A percentile compares a stretch with the other conserved stretches of the same genome.
Conservation (phyloP, 805 yeast species). For the Saturnispora zaruensis region DNA sequence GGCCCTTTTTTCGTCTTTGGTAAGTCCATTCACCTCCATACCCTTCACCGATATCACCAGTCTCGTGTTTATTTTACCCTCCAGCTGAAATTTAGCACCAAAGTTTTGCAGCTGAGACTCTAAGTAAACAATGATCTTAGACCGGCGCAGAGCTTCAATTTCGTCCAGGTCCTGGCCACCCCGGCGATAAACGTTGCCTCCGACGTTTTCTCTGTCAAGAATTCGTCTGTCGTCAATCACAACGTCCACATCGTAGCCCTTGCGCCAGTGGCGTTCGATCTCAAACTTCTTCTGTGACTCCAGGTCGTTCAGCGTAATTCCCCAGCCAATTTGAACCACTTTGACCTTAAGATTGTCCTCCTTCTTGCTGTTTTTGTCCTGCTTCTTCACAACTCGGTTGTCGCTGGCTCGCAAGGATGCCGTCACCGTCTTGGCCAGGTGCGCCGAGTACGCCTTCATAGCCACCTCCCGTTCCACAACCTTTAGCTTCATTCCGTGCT, state of each 20-base stretch:
- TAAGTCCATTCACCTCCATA: constrained; percentile 7
- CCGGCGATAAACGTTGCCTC: neutral
- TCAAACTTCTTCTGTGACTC: constrained; percentile 45
- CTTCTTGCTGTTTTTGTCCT: constrained; percentile 8
- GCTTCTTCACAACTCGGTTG: constrained; percentile 14
- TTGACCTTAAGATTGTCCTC: constrained; percentile 22
- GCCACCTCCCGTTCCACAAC: constrained; percentile 20
- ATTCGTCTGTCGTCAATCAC: constrained; percentile 33
- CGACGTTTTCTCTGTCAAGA: constrained; percentile 15
- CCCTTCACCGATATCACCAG: constrained; percentile 16
- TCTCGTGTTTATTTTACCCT: constrained; percentile 17
- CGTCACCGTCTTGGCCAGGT: constrained; percentile 18
- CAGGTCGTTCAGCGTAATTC: constrained; percentile 45
- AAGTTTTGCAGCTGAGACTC: constrained; percentile 19
- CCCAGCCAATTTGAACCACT: constrained; percentile 46
- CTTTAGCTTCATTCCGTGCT: constrained; percentile 15
- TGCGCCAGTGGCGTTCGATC: constrained; percentile 35
- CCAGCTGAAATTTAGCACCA: constrained; percentile 20
- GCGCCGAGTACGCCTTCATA: constrained; percentile 23
- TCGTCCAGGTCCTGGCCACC: constrained; percentile 16
- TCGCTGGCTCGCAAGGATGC: constrained; percentile 12
- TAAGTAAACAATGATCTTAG: constrained; percentile 25
- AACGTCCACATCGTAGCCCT: constrained; percentile 35
- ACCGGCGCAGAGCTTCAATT: constrained; percentile 30
- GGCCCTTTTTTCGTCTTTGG: constrained; percentile 23